phyloP scores from a whole-genome alignment of 2,329 filamentous ascomycete species.

The Penicillium psychrosexuale region DNA sequence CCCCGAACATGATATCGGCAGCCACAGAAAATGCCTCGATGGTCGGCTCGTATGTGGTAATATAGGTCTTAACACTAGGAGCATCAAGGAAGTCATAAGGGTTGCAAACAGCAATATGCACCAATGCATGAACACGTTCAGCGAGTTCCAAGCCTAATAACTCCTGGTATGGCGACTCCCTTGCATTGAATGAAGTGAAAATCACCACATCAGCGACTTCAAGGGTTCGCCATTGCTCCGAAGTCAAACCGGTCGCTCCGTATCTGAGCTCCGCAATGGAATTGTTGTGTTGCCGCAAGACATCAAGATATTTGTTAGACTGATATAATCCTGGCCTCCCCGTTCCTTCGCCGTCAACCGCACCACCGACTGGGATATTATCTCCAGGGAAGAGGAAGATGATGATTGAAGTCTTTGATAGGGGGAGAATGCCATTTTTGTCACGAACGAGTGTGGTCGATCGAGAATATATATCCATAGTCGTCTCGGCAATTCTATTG shows the following conservation, averaged over 20 bases:
- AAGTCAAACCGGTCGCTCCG: slow-evolving; percentile 29
- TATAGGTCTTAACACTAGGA: slow-evolving; percentile 38
- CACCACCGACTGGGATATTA: slow-evolving; percentile 35
- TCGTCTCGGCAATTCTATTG: slow-evolving; percentile 25
- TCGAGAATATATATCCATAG: slow-evolving; percentile 36
- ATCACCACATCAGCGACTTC: slow-evolving; percentile 40
- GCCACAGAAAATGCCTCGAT: slow-evolving; percentile 43
- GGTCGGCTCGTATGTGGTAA: slow-evolving; percentile 47
- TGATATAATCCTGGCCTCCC: slow-evolving; percentile 33
- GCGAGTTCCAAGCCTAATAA: slow-evolving; percentile 34
- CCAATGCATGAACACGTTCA: slow-evolving; percentile 29
- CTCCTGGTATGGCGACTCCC: slow-evolving; percentile 38
- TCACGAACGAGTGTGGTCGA: slow-evolving; percentile 44
- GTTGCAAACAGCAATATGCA: slow-evolving; percentile 43
- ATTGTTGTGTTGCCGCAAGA: slow-evolving; percentile 28
- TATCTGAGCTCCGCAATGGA: slow-evolving; percentile 35
- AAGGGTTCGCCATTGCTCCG: slow-evolving; percentile 32
- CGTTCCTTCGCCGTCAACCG: slow-evolving; percentile 39
- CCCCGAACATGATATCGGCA: slow-evolving; percentile 41
- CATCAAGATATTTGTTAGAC: slow-evolving; percentile 32
- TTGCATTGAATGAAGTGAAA: slow-evolving; percentile 42
- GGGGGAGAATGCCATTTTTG: slow-evolving; percentile 28
- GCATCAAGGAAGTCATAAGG: slow-evolving; percentile 47
- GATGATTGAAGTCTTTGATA: slow-evolving; percentile 29
- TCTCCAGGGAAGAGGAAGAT: slow-evolving; percentile 41